Conservation (phyloP, 208 protist genomes). For the Dictyostelium gargantuum region DNA sequence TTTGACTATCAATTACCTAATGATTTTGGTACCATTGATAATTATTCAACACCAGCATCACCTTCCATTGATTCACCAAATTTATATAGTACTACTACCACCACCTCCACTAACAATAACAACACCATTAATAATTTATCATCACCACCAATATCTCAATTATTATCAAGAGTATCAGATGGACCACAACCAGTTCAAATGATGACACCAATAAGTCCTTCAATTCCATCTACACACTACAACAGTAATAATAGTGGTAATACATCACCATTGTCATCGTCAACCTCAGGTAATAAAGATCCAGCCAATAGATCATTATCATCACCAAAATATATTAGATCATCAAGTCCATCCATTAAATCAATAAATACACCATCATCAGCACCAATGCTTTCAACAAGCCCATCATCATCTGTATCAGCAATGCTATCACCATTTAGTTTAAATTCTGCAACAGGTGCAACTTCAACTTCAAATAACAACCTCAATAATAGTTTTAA, state of each 20-base stretch:
- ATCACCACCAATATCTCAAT: not conserved
- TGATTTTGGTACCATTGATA: not conserved
- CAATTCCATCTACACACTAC: not conserved
- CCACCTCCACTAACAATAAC: not conserved
- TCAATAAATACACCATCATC: too few relatives aligned
- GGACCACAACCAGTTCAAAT: not conserved
- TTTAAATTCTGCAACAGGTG: not conserved
- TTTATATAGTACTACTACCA: not conserved
- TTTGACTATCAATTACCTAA: not conserved
- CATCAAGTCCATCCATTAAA: not conserved
- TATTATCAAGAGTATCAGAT: not conserved
- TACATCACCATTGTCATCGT: not conserved
- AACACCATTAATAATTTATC: not conserved
- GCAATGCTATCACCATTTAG: not conserved
- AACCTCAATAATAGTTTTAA: not conserved
- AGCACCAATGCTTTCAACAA: not conserved
- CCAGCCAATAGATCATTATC: slow-evolving; percentile 10
- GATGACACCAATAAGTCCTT: not conserved
- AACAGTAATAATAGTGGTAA: not conserved
- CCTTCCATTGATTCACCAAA: not conserved
- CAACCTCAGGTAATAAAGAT: too few relatives aligned
- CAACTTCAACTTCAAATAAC: not conserved
- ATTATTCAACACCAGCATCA: not conserved
- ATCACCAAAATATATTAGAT: slow-evolving; percentile 18
- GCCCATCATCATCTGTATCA: not conserved